Conservation (phyloP, 2,329 filamentous ascomycete genomes). For the Arthrocladium fulminans region DNA sequence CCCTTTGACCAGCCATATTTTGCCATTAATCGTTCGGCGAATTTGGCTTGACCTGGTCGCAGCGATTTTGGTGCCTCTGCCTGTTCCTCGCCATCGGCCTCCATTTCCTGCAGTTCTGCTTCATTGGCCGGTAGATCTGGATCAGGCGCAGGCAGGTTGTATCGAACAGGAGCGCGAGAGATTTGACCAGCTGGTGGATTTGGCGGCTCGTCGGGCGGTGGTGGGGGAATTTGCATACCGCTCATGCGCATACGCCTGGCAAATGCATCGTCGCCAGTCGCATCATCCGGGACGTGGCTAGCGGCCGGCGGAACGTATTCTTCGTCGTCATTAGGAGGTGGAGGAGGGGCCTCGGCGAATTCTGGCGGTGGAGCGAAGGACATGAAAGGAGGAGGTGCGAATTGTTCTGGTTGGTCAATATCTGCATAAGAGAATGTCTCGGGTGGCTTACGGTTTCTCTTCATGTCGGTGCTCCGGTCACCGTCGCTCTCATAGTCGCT, state of each 20-base stretch:
- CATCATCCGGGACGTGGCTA: conserved; percentile 42
- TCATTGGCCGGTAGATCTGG: conserved; percentile 45
- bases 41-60: conserved; percentile 71
- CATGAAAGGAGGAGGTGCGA: conserved; percentile 39
- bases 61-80: conserved; percentile 45
- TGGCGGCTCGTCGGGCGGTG: conserved; percentile 28
- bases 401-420: conserved; percentile 33
- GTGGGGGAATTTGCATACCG: conserved; percentile 29
- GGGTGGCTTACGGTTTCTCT: conserved; percentile 37
- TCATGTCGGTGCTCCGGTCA: conserved; percentile 26
- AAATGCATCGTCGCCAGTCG: conserved; percentile 62
- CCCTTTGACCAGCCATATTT: conserved; percentile 94
- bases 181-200: conserved; percentile 45
- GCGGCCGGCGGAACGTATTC: conserved; percentile 22
- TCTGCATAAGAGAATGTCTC: not conserved
- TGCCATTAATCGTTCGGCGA: conserved; percentile 78
- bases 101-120: conserved; percentile 39
- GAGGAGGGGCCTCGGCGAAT: conserved; percentile 27
- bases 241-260: conserved; percentile 53
- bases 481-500: conserved; percentile 44
- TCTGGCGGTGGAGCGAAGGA: conserved; percentile 44
- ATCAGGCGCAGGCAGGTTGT: conserved; percentile 48
- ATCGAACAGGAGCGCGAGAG: conserved; percentile 69
- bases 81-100: conserved; percentile 23
- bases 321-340: conserved; percentile 22